phyloP scores from a whole-genome alignment of 306 rosid genomes.

The Amphicarpaea edgeworthii region DNA sequence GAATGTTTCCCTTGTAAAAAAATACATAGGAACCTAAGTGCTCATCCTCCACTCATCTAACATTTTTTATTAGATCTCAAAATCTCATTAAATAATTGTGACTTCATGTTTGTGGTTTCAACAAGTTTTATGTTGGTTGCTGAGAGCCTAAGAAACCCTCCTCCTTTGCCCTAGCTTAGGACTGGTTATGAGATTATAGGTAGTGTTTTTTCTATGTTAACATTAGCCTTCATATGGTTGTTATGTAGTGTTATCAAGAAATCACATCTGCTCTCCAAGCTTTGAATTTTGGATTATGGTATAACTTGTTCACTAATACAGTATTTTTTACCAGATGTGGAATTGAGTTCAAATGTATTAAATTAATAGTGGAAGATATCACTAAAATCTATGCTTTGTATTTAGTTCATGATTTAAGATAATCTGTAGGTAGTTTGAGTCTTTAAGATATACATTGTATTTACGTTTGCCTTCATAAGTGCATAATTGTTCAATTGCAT shows the following conservation, averaged over 20 bases:
- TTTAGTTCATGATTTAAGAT: background rate
- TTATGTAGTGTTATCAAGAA: background rate
- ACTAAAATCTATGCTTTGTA: background rate
- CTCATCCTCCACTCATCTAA: background rate
- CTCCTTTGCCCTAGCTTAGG: background rate
- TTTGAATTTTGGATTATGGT: background rate
- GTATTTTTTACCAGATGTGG: background rate
- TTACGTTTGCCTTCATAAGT: background rate
- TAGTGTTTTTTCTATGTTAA: background rate
- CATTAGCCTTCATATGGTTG: background rate
- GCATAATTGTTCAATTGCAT: background rate
- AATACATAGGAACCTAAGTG: background rate
- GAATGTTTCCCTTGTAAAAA: background rate
- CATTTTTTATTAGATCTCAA: background rate
- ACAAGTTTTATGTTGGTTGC: background rate
- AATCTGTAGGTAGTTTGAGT: constrained; percentile 1
- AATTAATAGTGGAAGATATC: background rate
- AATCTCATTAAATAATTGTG: background rate
- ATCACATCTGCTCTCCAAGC: background rate
- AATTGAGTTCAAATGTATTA: background rate
- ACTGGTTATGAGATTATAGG: background rate
- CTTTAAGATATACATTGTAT: background rate
- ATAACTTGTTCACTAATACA: background rate
- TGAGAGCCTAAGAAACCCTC: background rate
- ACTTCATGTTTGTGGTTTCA: background rate